phyloP scores from a whole-genome alignment of 176 grass and related monocot genomes.

The Luzula sylvatica region DNA sequence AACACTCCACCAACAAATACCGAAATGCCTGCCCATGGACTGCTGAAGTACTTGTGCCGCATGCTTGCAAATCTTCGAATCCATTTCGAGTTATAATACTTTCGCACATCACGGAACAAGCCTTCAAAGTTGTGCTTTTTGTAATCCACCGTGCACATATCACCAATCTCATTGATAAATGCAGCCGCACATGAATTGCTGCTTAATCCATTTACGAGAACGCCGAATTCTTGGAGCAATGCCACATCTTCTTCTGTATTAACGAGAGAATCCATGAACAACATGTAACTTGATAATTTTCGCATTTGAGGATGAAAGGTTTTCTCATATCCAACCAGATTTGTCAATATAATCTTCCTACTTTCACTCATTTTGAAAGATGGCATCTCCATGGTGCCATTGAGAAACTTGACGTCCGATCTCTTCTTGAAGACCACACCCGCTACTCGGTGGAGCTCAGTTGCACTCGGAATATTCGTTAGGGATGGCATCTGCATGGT shows the following conservation, averaged over 20 bases:
- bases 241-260: background rate
- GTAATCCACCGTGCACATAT: background rate
- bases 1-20: background rate
- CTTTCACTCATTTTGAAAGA: background rate
- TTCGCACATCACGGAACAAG: background rate
- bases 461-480: background rate
- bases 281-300: background rate
- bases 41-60: background rate
- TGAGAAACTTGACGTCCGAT: background rate
- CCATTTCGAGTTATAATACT: background rate
- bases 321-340: background rate
- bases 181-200: background rate
- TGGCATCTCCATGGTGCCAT: background rate
- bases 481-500: background rate
- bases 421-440: background rate
- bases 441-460: background rate
- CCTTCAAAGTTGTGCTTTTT: background rate
- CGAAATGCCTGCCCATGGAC: background rate
- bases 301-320: background rate
- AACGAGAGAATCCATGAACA: constrained; percentile 1
- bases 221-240: constrained; percentile 2
- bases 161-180: constrained; percentile 15
- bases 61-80: background rate
- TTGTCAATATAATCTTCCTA: background rate
- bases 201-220: background rate